These are phyloP conservation scores for Triticum dicoccoides DNA, from an alignment of 176 grass and related monocot species.

Conservation along the genomic window DNA sequence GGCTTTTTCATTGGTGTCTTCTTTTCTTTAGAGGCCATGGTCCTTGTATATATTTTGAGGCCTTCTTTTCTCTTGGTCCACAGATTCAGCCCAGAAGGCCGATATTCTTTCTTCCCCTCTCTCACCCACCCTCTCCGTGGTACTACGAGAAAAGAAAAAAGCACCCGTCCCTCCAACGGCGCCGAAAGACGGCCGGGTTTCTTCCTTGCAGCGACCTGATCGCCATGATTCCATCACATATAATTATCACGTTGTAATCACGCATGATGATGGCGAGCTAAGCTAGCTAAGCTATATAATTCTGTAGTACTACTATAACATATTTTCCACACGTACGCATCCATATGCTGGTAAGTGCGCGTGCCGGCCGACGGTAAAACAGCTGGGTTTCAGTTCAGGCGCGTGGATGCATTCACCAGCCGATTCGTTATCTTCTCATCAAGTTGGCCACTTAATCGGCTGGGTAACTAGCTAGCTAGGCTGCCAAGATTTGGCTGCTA, in stretches of 20 bases:
- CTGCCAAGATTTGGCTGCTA: too few species aligned
- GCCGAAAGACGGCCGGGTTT: not conserved
- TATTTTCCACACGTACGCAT: not conserved
- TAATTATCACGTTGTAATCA: not conserved
- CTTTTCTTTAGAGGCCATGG: not conserved
- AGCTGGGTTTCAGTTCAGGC: not conserved
- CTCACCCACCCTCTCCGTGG: not conserved
- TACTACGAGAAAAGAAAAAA: conserved; percentile 9
- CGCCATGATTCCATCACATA: not conserved
- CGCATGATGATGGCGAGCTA: not conserved
- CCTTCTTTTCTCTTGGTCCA: not conserved
- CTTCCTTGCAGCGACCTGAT: not conserved
- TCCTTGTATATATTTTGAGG: conserved; percentile 28
- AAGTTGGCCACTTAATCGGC: not conserved
- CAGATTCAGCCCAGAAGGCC: conserved; percentile 25
- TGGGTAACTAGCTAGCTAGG: too few species aligned
- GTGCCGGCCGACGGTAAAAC: not conserved
- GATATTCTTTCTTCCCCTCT: not conserved
- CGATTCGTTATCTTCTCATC: not conserved
- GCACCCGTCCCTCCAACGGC: not conserved
- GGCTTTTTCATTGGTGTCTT: not conserved
- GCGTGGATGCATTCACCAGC: too few species aligned
- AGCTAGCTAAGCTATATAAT: not conserved
- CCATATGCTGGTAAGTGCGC: not conserved
- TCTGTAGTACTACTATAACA: too few species aligned